Conservation (phyloP, 2,329 filamentous ascomycete genomes). For the Colletotrichum costaricense region DNA sequence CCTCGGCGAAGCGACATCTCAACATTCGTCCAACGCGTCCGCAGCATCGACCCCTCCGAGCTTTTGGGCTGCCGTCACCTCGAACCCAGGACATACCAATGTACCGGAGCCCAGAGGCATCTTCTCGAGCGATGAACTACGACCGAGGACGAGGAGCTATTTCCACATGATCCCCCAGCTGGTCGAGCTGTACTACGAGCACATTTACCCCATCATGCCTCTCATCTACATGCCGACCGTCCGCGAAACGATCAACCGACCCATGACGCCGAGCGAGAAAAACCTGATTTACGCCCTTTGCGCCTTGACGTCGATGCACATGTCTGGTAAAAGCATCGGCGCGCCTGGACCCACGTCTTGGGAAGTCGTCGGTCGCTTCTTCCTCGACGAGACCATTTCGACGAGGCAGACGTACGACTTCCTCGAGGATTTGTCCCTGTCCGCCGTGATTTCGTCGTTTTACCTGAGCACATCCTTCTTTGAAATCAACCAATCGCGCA, state of each 20-base stretch:
- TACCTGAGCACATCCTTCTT: slow-evolving; percentile 71
- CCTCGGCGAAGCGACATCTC: slow-evolving; percentile 27
- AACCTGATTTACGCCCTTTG: slow-evolving; percentile 67
- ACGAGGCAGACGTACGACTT: slow-evolving; percentile 68
- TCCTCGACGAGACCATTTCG: slow-evolving; percentile 68
- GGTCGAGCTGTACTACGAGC: slow-evolving; percentile 70
- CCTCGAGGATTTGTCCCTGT: slow-evolving; percentile 64
- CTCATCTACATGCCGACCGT: slow-evolving; percentile 68
- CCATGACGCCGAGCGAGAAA: slow-evolving; percentile 51
- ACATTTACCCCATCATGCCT: slow-evolving; percentile 74
- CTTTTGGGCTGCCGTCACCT: slow-evolving; percentile 44
- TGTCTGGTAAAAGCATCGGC: slow-evolving; percentile 55
- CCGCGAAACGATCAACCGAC: slow-evolving; percentile 58
- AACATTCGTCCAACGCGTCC: slow-evolving; percentile 36
- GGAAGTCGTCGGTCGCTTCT: slow-evolving; percentile 63
- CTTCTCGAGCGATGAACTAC: slow-evolving; percentile 56
- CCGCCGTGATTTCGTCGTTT: slow-evolving; percentile 71
- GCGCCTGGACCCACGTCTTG: slow-evolving; percentile 53
- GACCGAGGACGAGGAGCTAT: slow-evolving; percentile 52
- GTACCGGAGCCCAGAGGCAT: slow-evolving; percentile 49
- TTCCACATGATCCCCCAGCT: slow-evolving; percentile 63
- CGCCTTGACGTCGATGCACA: slow-evolving; percentile 64
- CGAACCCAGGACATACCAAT: slow-evolving; percentile 41
- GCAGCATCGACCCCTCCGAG: slow-evolving; percentile 41
- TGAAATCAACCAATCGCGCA: slow-evolving; percentile 70